Base-by-base conservation (phyloP, 495 filamentous ascomycete genomes). In the Aspergillus bertholletiae region DNA sequence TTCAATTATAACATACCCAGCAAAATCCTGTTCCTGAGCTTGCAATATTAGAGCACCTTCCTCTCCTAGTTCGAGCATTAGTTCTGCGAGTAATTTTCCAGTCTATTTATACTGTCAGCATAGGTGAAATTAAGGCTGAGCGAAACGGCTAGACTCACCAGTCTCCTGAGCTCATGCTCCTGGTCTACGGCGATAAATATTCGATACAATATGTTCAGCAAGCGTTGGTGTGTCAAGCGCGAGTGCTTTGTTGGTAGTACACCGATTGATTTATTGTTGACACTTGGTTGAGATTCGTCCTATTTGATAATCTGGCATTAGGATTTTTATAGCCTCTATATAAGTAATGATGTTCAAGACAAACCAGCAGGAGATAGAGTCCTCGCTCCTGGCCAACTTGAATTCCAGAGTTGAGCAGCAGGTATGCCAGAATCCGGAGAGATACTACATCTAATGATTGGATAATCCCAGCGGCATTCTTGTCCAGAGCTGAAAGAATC, bases 31-130 rank as follows among this genome's bases (percentile, higher is more conserved):
- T 30, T 22, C 24, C 32, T 34, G n/a, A 20, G 49, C n/a, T 24
- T 44, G 20, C 3, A n/a, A 9, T 1, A 49, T 23, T 26, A 52
- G 15, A 12, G 22, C 37, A 27, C 54, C 37, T 37, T 46, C 11
- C 1, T 46, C 2, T 5, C 52, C 26, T 21, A 50, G 48, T 18
- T 53, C 56, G 8, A 30, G 21, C 12, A 61, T 12, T 8, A 53
- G 28, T 15, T 61, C 58, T 21, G 51, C n/a, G 3, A 65, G 39
- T 24, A 56, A 22, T 37, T 61, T 65, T 1, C 62, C 62, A 21
- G 54, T 51, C 62, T 65, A 24, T 7, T n/a, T 45, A 27, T 15
- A 6, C 7, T 35, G 28, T 58, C 12, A 64, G 55, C 27, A 7
- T 41, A 21, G 22, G 18, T 17, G n/a, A n/a, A n/a, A n/a, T n/a